Conservation (phyloP, 179 eudicot species). For the Heliamphora pulchella region DNA sequence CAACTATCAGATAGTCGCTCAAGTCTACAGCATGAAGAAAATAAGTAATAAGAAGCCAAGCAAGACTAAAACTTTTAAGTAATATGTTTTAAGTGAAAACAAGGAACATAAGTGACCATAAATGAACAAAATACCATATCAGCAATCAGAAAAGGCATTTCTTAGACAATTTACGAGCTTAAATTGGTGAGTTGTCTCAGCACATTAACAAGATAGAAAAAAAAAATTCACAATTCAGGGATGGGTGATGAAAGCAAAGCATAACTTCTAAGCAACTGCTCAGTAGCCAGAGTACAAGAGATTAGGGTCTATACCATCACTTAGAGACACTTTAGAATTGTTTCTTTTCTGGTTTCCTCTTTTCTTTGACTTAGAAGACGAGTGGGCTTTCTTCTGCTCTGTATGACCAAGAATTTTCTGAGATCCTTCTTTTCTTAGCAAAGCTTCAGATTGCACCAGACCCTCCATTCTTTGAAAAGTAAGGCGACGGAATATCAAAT, state of each 20-base stretch:
- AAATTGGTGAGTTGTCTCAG: neutral
- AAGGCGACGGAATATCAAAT: constrained; percentile 71
- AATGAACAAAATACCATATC: too few species aligned
- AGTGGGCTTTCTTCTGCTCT: constrained; percentile 31
- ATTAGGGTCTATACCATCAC: constrained; percentile 39
- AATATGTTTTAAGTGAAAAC: too few species aligned
- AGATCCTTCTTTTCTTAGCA: constrained; percentile 41
- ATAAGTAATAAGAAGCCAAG: neutral
- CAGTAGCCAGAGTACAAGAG: constrained; percentile 2
- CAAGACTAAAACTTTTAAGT: neutral
- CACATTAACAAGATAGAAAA: neutral
- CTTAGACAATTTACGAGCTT: neutral
- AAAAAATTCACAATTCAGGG: too few species aligned
- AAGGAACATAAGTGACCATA: too few species aligned
- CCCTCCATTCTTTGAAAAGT: constrained; percentile 66
- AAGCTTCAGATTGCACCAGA: constrained; percentile 92
- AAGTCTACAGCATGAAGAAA: constrained; percentile 27
- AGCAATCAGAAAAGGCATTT: too few species aligned
- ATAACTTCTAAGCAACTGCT: neutral
- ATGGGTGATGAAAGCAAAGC: neutral
- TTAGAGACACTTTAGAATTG: constrained; percentile 26
- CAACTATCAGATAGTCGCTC: constrained; percentile 37
- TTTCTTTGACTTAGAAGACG: constrained; percentile 45
- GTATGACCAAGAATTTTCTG: constrained; percentile 20
- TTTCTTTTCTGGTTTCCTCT: constrained; percentile 42